phyloP scores from a whole-genome alignment of 371 early-diverging fungal species.

The Mortierella sp. region DNA sequence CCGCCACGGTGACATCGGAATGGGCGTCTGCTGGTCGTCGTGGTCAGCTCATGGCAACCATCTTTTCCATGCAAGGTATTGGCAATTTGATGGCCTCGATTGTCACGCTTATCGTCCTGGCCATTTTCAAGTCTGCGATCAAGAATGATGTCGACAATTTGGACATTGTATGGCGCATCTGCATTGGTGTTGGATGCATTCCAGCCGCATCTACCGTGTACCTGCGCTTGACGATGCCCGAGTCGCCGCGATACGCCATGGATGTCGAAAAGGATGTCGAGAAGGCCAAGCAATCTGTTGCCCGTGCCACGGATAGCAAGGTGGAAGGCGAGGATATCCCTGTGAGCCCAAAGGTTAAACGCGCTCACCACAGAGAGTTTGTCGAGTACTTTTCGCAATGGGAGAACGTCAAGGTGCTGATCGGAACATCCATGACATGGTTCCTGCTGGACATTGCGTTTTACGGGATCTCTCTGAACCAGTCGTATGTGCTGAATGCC shows the following conservation, averaged over 20 bases:
- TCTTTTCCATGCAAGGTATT: conserved; percentile 94
- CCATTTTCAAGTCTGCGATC: conserved; percentile 75
- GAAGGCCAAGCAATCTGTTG: conserved; percentile 40
- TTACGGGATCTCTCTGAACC: conserved; percentile 86
- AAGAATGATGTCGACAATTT: conserved; percentile 58
- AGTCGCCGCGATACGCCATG: conserved; percentile 87
- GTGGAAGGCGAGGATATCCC: conserved; percentile 5
- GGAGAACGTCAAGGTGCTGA: conserved; percentile 63
- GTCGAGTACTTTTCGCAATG: conserved; percentile 60
- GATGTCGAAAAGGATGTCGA: conserved; percentile 75
- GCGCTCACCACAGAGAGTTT: conserved; percentile 55
- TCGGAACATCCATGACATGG: conserved; percentile 64
- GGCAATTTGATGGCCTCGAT: conserved; percentile 86
- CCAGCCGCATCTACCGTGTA: conserved; percentile 84
- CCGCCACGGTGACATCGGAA: conserved; percentile 90
- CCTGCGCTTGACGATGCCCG: conserved; percentile 87
- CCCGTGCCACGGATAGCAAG: conserved; percentile 63
- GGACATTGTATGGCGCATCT: conserved; percentile 88
- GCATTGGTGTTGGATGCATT: conserved; percentile 79
- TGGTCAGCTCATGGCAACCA: conserved; percentile 80
- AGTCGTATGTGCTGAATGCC: conserved; percentile 61
- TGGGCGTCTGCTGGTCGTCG: conserved; percentile 79
- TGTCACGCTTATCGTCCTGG: conserved; percentile 74
- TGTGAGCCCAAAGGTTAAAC: conserved; percentile 55
- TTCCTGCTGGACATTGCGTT: conserved; percentile 75